phyloP scores from a whole-genome alignment of 2,329 filamentous ascomycete genomes.

The Zymoseptoria brevis region DNA sequence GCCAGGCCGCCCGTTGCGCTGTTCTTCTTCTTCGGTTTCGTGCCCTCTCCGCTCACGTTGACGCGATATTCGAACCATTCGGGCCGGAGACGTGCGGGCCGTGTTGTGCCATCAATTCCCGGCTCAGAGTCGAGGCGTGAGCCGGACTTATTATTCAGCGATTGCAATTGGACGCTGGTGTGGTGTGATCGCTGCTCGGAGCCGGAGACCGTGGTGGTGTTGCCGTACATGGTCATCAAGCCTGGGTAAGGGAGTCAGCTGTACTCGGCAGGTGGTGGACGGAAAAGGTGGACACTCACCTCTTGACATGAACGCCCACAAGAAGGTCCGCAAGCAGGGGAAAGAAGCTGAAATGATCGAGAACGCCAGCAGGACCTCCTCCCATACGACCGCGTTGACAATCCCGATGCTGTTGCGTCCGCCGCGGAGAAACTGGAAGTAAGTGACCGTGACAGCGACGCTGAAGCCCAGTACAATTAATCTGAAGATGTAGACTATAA shows the following conservation, averaged over 20 bases:
- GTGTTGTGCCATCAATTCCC: not conserved
- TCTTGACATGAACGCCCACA: conserved; percentile 19
- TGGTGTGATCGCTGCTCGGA: conserved; percentile 3
- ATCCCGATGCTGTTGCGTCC: conserved; percentile 16
- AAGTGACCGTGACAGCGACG: conserved; percentile 11
- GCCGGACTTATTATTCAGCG: conserved; percentile 7
- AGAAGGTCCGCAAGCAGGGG: conserved; percentile 19
- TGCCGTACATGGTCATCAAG: conserved; percentile 19
- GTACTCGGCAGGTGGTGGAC: no score
- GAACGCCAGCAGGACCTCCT: conserved; percentile 19
- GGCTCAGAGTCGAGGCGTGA: not conserved
- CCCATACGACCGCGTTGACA: conserved; percentile 14
- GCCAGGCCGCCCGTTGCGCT: not conserved
- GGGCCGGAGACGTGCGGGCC: not conserved
- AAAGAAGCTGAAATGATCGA: conserved; percentile 22
- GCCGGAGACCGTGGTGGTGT: conserved; percentile 9
- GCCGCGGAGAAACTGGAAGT: conserved; percentile 18
- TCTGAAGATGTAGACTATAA: no score
- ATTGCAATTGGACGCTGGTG: conserved; percentile 11
- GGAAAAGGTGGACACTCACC: not conserved
- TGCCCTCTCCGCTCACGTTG: not conserved
- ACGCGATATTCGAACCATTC: conserved; percentile 6
- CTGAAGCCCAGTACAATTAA: conserved; percentile 2
- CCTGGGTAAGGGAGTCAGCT: not conserved
- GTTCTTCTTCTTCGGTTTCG: not conserved